phyloP scores from a whole-genome alignment of 768 basidiomycete species.

The Mycena floridula region DNA sequence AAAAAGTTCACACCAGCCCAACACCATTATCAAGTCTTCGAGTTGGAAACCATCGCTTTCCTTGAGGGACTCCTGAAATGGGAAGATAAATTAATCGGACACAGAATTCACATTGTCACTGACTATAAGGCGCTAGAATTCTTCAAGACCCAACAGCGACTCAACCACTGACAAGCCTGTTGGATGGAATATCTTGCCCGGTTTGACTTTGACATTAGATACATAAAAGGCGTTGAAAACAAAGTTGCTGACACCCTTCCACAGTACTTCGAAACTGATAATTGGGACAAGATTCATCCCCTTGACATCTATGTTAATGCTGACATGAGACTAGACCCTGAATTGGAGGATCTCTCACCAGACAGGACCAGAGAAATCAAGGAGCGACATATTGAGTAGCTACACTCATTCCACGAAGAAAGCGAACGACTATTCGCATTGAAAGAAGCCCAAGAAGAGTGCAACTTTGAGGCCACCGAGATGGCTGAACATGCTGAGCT shows the following conservation, averaged over 20 bases:
- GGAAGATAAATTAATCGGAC: conserved; percentile 7
- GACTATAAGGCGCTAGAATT: conserved; percentile 24
- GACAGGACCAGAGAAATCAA: neutral
- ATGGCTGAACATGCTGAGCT: neutral
- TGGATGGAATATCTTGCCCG: conserved; percentile 25
- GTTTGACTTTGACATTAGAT: conserved; percentile 22
- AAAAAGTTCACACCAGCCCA: conserved; percentile 11
- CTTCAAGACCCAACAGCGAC: conserved; percentile 18
- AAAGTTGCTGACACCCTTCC: conserved; percentile 25
- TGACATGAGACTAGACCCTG: neutral
- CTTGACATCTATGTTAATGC: neutral
- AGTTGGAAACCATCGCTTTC: conserved; percentile 23
- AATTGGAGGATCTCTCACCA: neutral
- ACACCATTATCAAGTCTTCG: no score
- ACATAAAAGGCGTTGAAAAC: conserved; percentile 23
- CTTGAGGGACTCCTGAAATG: conserved; percentile 14
- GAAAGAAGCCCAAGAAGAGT: neutral
- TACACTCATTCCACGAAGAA: no score
- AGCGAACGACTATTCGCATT: neutral
- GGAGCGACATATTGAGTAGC: no score
- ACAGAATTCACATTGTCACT: conserved; percentile 14
- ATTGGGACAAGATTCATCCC: neutral
- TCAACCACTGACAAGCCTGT: conserved; percentile 16
- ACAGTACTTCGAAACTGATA: neutral
- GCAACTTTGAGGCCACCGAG: neutral